Conservation (phyloP, 2,329 filamentous ascomycete species). For the Fusarium tupiense region DNA sequence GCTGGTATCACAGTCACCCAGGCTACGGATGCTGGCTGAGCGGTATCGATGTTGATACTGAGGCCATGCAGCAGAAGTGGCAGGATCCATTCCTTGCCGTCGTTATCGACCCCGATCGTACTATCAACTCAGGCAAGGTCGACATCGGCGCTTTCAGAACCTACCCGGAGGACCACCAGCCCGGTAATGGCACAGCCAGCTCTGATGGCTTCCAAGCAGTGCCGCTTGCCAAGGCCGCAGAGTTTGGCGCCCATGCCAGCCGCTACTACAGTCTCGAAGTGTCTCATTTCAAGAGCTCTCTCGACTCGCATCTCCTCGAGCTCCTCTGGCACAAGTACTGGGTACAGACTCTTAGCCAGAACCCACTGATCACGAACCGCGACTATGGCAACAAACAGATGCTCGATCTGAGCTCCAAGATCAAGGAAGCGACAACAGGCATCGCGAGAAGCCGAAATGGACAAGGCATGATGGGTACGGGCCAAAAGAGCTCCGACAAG, state of each 20-base stretch:
- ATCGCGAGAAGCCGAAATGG: conserved; percentile 42
- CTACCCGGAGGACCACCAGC: conserved; percentile 79
- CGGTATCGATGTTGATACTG: conserved; percentile 93
- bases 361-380: conserved; percentile 88
- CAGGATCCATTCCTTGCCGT: conserved; percentile 94
- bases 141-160: conserved; percentile 98
- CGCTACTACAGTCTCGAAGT: conserved; percentile 93
- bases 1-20: conserved; percentile 98
- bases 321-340: conserved; percentile 99
- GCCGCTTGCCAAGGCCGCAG: conserved; percentile 90
- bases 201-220: conserved; percentile 77
- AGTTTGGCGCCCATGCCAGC: conserved; percentile 92
- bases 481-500: conserved; percentile 49
- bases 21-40: conserved; percentile 98
- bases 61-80: conserved; percentile 84
- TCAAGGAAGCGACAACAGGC: conserved; percentile 67
- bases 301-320: conserved; percentile 87
- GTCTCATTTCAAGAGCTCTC: conserved; percentile 91
- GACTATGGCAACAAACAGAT: conserved; percentile 96
- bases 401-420: conserved; percentile 84
- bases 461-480: conserved; percentile 40
- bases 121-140: conserved; percentile 92
- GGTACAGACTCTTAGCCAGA: conserved; percentile 94
- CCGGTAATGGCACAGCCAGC: conserved; percentile 43
- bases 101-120: conserved; percentile 95